Evolutionary conservation across 148 eudicot genomes (phyloP).

Genomic region (Vaccinium corymbosum): DNA sequence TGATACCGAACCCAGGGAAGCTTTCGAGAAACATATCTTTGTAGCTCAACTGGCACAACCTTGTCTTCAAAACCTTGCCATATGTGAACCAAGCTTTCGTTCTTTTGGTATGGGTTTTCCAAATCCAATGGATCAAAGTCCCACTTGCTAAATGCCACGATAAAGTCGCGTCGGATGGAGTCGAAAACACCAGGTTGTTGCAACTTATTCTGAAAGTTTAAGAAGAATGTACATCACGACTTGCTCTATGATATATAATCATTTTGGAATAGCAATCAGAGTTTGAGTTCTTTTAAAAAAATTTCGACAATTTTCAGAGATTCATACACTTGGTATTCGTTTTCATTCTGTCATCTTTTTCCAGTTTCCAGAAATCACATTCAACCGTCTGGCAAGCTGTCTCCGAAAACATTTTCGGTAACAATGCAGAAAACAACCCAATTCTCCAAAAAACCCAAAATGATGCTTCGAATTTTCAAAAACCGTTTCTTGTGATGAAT

Average conservation of each 20-base stretch:
- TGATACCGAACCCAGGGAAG: constrained; percentile 51
- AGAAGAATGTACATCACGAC: neutral
- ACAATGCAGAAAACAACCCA: neutral
- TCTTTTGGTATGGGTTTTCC: constrained; percentile 32
- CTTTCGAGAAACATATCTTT: constrained; percentile 30
- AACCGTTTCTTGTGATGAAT: neutral
- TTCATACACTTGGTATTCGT: neutral
- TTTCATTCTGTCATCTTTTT: neutral
- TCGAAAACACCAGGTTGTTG: constrained; percentile 30
- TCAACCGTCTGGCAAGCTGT: neutral
- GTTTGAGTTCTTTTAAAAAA: neutral
- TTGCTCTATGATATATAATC: neutral
- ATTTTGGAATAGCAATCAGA: neutral
- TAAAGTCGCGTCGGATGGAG: constrained; percentile 37
- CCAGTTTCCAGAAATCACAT: neutral
- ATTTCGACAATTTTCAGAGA: neutral
- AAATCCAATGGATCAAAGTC: constrained; percentile 45
- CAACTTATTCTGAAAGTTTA: constrained; percentile 25
- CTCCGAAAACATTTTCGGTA: neutral
- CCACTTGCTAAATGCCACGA: constrained; percentile 39
- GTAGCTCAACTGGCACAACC: constrained; percentile 38
- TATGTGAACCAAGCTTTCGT: constrained; percentile 39
- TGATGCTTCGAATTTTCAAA: neutral
- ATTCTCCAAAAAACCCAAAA: neutral
- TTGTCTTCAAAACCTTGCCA: constrained; percentile 52